Evolutionary conservation across 1,139 yeast species (phyloP).

Genomic region (Torulaspora globosa): DNA sequence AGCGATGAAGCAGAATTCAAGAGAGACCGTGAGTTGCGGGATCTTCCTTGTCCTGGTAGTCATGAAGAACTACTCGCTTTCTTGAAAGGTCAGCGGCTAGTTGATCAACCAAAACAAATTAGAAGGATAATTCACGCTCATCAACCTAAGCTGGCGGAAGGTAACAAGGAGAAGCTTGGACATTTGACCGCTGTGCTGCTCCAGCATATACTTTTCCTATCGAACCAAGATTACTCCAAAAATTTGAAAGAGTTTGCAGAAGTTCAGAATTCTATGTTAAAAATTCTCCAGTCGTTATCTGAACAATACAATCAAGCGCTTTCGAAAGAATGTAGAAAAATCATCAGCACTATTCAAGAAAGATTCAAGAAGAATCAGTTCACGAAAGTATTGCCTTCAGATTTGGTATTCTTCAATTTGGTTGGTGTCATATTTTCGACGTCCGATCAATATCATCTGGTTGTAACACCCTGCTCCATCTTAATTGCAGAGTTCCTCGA

Average conservation of each 20-base stretch:
- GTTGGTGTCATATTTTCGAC: constrained; percentile 83
- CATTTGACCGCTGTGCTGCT: constrained; percentile 61
- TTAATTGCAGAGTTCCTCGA: constrained; percentile 69
- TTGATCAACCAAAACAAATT: constrained; percentile 48
- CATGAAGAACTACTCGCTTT: constrained; percentile 48
- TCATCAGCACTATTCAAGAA: constrained; percentile 47
- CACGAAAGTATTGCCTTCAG: constrained; percentile 36
- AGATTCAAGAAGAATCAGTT: constrained; percentile 39
- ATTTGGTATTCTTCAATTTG: constrained; percentile 62
- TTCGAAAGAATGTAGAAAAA: constrained; percentile 52
- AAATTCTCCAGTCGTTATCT: constrained; percentile 55
- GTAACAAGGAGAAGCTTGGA: constrained; percentile 74
- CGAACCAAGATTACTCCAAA: constrained; percentile 39
- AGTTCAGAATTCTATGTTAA: constrained; percentile 46
- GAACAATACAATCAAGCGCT: constrained; percentile 62
- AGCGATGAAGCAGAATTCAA: constrained; percentile 27
- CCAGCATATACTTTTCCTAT: constrained; percentile 54
- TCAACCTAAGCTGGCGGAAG: constrained; percentile 75
- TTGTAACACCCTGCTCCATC: constrained; percentile 78
- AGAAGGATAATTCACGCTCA: constrained; percentile 55
- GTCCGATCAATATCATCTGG: constrained; percentile 91
- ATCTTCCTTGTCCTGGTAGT: constrained; percentile 52
- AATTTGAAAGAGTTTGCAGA: constrained; percentile 30
- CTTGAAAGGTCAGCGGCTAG: constrained; percentile 40
- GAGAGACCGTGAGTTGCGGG: constrained; percentile 3